Base-by-base conservation (phyloP, 2,329 filamentous ascomycete species). In the Verticillium dahliae region DNA sequence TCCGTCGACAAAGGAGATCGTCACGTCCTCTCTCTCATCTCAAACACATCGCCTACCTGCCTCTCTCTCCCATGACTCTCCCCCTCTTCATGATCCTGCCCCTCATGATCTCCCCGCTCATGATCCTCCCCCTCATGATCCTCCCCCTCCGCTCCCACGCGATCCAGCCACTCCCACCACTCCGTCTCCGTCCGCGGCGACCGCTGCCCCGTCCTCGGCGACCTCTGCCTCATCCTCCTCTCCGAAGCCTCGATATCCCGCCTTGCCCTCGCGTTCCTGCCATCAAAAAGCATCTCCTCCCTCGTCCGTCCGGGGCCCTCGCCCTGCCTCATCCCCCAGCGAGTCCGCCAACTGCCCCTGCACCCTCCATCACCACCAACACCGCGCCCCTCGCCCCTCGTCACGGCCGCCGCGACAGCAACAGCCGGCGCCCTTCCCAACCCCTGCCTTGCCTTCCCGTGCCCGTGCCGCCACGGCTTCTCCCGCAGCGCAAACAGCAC, bases 401-500 rank as follows among this genome's bases (percentile, higher is more conserved):
- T 31, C 27, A 31, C 27, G 4, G 27, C 4, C 27, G 27, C 27
- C 27, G 27, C 4, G 27, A 31, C 27, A 31, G 27, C 27, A 31
- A 31, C 27, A 31, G 27, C 4, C 27, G 3, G 27, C 27, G 27
- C 27, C 61, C 63, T 64, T 61, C 62, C 38, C 6, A 65, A 13
- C 34, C 61, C 13, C 15, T 37, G 27, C 55, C 27, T 31, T 4
- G 27, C 27, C 27, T 3, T 31, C 27, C 27, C 27, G 27, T 31
- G 27, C 27, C 27, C 27, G 61, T 86, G 79, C 55, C 77, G 76
- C 90, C 90, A 93, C 0, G 90, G 90, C 70, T 85, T 85, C 72
- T 94, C 90, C 55, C 89, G 82, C 35, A 83, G 76, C 35, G 81
- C 83, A 72, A 93, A 93, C 27, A 93, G 80, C 61, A 82, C 72